Conservation (phyloP, 768 basidiomycete genomes). For the Pseudohyphozyma bogoriensis region DNA sequence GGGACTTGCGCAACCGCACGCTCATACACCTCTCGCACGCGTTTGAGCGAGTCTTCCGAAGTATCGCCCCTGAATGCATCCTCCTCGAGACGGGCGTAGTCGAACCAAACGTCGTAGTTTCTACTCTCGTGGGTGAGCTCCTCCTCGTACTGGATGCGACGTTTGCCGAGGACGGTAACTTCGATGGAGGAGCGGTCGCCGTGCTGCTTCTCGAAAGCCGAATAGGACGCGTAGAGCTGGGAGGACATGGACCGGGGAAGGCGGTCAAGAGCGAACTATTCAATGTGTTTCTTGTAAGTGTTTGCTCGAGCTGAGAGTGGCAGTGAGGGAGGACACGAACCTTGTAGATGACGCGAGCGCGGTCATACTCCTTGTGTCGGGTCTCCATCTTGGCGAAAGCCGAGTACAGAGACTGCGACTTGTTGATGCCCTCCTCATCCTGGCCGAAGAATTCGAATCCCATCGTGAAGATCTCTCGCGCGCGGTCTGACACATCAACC, state of each 20-base stretch:
- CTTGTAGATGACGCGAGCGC: constrained; percentile 95
- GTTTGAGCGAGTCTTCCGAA: constrained; percentile 52
- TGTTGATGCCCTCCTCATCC: constrained; percentile 49
- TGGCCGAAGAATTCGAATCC: constrained; percentile 74
- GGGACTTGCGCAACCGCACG: constrained; percentile 91
- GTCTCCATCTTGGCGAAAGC: constrained; percentile 98
- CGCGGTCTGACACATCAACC: constrained; percentile 45
- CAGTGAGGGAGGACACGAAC: constrained; percentile 40
- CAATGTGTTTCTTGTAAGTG: background rate
- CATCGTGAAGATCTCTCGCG: constrained; percentile 78
- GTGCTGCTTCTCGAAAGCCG: constrained; percentile 96
- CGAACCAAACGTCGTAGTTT: constrained; percentile 98
- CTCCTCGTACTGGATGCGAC: constrained; percentile 98
- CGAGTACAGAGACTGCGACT: constrained; percentile 80
- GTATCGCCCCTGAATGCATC: constrained; percentile 64
- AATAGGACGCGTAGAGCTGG: constrained; percentile 78
- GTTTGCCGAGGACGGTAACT: constrained; percentile 86
- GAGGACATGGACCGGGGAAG: constrained; percentile 87
- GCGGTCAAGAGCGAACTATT: constrained; percentile 83
- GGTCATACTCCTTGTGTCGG: constrained; percentile 87
- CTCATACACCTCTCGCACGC: constrained; percentile 90
- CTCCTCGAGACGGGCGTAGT: constrained; percentile 87
- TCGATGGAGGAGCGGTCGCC: constrained; percentile 80
- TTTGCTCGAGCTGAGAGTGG: background rate
- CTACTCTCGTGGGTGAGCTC: constrained; percentile 80